Evolutionary conservation across 2,329 filamentous ascomycete genomes (phyloP).

Genomic region (Balansia obtecta): DNA sequence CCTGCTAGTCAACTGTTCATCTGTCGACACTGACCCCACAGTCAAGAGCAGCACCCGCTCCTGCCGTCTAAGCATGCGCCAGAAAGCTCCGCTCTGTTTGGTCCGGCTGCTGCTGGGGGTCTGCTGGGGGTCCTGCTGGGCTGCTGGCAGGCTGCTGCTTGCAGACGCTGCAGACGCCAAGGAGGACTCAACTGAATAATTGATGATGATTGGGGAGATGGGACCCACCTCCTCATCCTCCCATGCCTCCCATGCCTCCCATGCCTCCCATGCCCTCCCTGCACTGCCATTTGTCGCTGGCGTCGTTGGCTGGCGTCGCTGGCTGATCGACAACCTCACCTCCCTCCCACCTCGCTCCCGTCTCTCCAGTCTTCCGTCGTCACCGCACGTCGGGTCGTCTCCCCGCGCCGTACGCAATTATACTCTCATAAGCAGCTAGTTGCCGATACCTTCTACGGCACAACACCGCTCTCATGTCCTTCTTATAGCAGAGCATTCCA

Average conservation of each 20-base stretch:
- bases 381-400: not conserved
- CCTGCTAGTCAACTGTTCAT: no score
- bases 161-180: no score
- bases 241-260: not conserved
- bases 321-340: not conserved
- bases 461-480: conserved; percentile 17
- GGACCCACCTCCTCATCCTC: not conserved
- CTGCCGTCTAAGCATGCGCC: not conserved
- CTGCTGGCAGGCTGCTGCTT: no score
- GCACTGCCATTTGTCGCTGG: not conserved
- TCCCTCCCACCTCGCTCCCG: not conserved
- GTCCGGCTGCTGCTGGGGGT: no score
- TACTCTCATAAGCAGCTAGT: not conserved
- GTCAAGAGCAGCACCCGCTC: not conserved
- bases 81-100: not conserved
- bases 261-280: not conserved
- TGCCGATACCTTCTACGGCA: not conserved
- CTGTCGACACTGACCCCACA: no score
- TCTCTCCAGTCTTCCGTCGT: not conserved
- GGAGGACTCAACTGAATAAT: no score
- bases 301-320: not conserved
- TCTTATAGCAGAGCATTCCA: conserved; percentile 22
- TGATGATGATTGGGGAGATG: not conserved
- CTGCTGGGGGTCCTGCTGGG: no score
- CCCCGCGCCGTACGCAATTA: not conserved